Evolutionary conservation across 2,329 filamentous ascomycete genomes (phyloP).

Genomic region (Monosporascus sp.): DNA sequence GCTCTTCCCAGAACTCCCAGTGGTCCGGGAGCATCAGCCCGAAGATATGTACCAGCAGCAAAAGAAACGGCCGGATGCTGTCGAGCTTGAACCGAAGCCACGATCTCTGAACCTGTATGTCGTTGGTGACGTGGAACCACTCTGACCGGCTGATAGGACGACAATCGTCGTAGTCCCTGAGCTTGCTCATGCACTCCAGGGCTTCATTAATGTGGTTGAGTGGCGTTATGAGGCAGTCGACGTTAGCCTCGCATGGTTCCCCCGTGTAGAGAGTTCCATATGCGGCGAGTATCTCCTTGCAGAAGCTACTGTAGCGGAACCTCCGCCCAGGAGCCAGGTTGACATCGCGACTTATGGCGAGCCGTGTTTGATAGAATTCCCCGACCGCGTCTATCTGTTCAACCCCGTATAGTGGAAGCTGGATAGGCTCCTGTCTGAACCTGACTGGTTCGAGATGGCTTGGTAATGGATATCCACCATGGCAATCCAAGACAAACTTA

Average conservation of each 20-base stretch:
- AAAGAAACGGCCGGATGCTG: conserved; percentile 18
- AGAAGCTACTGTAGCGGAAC: not conserved
- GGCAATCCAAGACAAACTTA: conserved; percentile 9
- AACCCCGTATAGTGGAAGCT: conserved; percentile 1
- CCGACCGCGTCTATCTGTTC: not conserved
- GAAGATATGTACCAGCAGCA: conserved; percentile 15
- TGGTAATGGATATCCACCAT: conserved; percentile 7
- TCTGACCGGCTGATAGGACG: conserved; percentile 17
- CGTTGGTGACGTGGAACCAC: conserved; percentile 6
- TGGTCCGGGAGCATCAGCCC: conserved; percentile 12
- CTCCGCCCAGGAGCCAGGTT: not conserved
- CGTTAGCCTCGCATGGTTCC: not conserved
- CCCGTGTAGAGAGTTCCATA: not conserved
- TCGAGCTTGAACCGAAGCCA: conserved; percentile 20
- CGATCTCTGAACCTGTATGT: not conserved
- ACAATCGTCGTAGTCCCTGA: conserved; percentile 17
- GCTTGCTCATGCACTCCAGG: conserved; percentile 8
- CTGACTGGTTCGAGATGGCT: conserved; percentile 3
- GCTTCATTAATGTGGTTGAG: conserved; percentile 12
- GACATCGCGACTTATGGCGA: not conserved
- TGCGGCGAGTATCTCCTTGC: not conserved
- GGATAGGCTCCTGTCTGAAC: conserved; percentile 1
- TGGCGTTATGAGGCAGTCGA: not conserved
- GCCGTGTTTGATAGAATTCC: not conserved
- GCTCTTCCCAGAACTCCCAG: conserved; percentile 15